These are phyloP conservation scores for Metschnikowia matae DNA, from an alignment of 805 yeast genomes.

Conservation along the genomic window DNA sequence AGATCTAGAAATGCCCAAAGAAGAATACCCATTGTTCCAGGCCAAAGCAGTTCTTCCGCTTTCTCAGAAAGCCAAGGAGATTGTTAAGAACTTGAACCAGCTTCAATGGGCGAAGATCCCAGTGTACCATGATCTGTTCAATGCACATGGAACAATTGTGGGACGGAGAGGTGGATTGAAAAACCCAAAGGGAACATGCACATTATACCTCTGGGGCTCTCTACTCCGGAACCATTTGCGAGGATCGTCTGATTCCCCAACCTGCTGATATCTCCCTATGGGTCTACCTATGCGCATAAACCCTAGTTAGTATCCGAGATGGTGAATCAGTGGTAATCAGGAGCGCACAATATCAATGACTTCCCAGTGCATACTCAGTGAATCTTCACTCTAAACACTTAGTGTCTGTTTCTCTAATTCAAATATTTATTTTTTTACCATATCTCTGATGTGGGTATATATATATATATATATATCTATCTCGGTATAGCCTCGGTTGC, in stretches of 20 bases:
- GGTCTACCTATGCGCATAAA: too few species aligned
- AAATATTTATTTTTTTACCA: not conserved
- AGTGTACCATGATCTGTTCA: slow-evolving; percentile 62
- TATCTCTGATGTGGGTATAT: not conserved
- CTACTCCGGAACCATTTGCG: slow-evolving; percentile 29
- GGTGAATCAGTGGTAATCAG: too few species aligned
- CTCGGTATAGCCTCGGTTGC: not conserved
- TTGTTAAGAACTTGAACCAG: slow-evolving; percentile 52
- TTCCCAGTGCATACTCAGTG: not conserved
- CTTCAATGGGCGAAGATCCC: slow-evolving; percentile 78
- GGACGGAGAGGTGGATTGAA: slow-evolving; percentile 63
- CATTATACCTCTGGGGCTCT: slow-evolving; percentile 48
- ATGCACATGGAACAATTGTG: slow-evolving; percentile 85
- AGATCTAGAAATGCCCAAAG: slow-evolving; percentile 2
- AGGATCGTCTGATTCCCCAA: slow-evolving; percentile 1
- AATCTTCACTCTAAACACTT: too few species aligned
- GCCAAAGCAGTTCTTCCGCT: slow-evolving; percentile 34
- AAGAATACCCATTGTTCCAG: slow-evolving; percentile 27
- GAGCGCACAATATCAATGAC: not conserved
- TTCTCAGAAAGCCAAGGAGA: slow-evolving; percentile 34
- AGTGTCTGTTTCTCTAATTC: too few species aligned
- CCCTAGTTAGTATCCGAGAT: too few species aligned
- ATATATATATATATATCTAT: too few species aligned
- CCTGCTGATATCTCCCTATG: not conserved
- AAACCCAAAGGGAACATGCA: slow-evolving; percentile 50